These are phyloP conservation scores for Hymenotorrendiella dingleyae DNA, from an alignment of 2,329 filamentous ascomycete species.

Conservation along the genomic window DNA sequence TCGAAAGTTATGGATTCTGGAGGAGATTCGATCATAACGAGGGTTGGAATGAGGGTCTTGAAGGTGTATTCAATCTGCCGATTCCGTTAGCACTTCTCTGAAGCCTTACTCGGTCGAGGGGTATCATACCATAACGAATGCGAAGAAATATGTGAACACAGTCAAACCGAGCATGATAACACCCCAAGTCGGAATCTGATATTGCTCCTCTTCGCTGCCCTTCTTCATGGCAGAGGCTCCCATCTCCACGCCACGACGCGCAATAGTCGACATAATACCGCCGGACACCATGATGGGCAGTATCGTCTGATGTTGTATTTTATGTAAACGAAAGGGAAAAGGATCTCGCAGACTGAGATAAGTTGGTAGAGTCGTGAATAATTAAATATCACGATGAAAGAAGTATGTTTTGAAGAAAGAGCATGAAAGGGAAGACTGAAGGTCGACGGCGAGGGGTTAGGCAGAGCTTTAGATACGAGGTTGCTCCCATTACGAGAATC, in stretches of 20 bases:
- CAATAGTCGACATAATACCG: slow-evolving; percentile 4
- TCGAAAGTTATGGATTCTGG: slow-evolving; percentile 44
- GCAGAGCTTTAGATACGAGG: background rate
- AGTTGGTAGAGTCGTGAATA: background rate
- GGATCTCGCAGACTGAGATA: background rate
- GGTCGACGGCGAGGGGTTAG: background rate
- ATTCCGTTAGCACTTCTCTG: too few relatives aligned
- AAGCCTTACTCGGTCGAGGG: too few relatives aligned
- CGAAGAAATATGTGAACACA: slow-evolving; percentile 10
- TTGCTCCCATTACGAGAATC: background rate
- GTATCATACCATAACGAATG: slow-evolving; percentile 9
- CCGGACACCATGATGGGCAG: slow-evolving; percentile 9
- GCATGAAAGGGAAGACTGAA: slow-evolving; percentile 2
- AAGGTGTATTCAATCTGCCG: slow-evolving; percentile 55
- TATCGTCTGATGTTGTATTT: background rate
- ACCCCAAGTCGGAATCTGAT: slow-evolving; percentile 22
- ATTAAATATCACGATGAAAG: background rate
- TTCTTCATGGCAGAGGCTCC: background rate
- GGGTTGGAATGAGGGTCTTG: slow-evolving; percentile 51
- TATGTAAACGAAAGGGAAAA: background rate
- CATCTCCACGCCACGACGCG: slow-evolving; percentile 10
- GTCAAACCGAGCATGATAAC: slow-evolving; percentile 11
- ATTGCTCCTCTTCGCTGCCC: background rate
- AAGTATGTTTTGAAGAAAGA: background rate
- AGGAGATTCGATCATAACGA: slow-evolving; percentile 58